Conservation (phyloP, 2,329 filamentous ascomycete species). For the Diplodia seriata region DNA sequence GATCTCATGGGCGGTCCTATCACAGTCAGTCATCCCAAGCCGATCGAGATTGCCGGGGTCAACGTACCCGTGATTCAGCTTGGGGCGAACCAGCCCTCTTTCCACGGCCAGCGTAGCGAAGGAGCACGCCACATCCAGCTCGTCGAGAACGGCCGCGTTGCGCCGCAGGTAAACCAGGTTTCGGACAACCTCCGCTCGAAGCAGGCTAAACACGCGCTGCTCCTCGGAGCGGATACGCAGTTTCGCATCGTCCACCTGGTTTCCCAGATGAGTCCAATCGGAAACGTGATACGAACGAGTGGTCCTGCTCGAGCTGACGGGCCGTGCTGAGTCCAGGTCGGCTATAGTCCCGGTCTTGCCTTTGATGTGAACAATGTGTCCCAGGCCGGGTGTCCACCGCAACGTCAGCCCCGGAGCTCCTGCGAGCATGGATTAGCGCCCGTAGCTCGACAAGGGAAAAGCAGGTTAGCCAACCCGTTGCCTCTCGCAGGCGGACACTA, state of each 20-base stretch:
- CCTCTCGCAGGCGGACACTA: conserved; percentile 65
- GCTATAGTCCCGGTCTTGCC: conserved; percentile 70
- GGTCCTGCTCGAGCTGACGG: conserved; percentile 78
- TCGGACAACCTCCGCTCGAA: conserved; percentile 77
- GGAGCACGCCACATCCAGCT: conserved; percentile 87
- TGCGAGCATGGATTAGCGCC: conserved; percentile 34
- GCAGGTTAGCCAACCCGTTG: conserved; percentile 53
- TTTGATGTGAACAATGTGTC: conserved; percentile 89
- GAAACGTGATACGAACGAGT: conserved; percentile 84
- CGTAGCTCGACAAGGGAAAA: conserved; percentile 22
- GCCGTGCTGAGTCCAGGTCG: conserved; percentile 54
- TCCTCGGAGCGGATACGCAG: conserved; percentile 84
- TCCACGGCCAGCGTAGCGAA: conserved; percentile 82
- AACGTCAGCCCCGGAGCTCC: conserved; percentile 72
- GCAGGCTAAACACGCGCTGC: conserved; percentile 74
- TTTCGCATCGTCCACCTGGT: conserved; percentile 77
- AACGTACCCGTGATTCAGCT: conserved; percentile 62
- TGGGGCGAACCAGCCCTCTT: conserved; percentile 71
- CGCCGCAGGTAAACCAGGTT: conserved; percentile 86
- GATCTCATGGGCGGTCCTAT: conserved; percentile 70
- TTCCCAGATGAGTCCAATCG: conserved; percentile 84
- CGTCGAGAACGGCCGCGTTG: conserved; percentile 90
- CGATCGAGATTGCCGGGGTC: conserved; percentile 1
- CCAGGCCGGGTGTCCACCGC: conserved; percentile 84
- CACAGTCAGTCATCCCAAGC: neutral